phyloP scores from a whole-genome alignment of 371 early-diverging fungal species.

The Saksenaea vasiformis region DNA sequence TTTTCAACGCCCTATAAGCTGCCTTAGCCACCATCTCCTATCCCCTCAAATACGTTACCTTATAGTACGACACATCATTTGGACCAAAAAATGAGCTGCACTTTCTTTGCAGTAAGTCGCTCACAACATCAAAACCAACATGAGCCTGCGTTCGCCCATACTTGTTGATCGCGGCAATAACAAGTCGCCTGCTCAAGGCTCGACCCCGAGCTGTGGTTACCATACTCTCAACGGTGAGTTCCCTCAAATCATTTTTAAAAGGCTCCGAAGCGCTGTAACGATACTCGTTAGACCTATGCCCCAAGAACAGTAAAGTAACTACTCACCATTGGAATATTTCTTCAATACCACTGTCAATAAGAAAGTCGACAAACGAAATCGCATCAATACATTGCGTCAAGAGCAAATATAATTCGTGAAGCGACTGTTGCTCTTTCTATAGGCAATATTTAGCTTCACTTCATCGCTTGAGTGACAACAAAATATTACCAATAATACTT shows the following conservation, averaged over 20 bases:
- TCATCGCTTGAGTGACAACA: background rate
- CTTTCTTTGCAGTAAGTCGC: slow-evolving; percentile 56
- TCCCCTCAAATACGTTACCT: slow-evolving; percentile 39
- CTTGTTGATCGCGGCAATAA: slow-evolving; percentile 70
- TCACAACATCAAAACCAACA: slow-evolving; percentile 43
- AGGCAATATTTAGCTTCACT: slow-evolving; percentile 13
- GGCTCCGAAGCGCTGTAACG: slow-evolving; percentile 32
- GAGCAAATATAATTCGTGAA: slow-evolving; percentile 65
- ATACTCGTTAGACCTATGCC: background rate
- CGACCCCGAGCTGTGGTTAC: slow-evolving; percentile 63
- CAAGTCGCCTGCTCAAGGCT: slow-evolving; percentile 66
- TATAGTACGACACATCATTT: slow-evolving; percentile 75
- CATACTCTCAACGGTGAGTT: slow-evolving; percentile 62
- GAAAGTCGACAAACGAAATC: slow-evolving; percentile 70
- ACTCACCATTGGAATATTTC: slow-evolving; percentile 55
- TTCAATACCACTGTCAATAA: slow-evolving; percentile 70
- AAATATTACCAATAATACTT: slow-evolving; percentile 24
- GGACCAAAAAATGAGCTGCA: slow-evolving; percentile 75
- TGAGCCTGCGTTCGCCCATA: slow-evolving; percentile 43
- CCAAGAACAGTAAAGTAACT: background rate
- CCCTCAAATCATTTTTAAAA: slow-evolving; percentile 40
- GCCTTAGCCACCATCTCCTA: background rate
- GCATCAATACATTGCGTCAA: slow-evolving; percentile 72
- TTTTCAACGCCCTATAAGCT: slow-evolving; percentile 57
- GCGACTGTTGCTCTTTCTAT: slow-evolving; percentile 71